Conservation (phyloP, 371 early-diverging fungal species). For the Lichtheimia ramosa region DNA sequence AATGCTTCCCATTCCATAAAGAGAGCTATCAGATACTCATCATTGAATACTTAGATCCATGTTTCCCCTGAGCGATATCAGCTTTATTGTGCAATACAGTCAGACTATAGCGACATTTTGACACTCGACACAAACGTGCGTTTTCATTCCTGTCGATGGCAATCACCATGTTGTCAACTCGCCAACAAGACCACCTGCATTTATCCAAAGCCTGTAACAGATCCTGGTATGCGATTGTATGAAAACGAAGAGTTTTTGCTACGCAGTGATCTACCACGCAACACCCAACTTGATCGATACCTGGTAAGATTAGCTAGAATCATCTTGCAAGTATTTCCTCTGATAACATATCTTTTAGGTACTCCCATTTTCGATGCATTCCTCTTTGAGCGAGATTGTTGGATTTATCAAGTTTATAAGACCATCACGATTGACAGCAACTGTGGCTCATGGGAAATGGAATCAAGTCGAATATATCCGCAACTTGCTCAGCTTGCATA, state of each 20-base stretch:
- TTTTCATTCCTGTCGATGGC: conserved; percentile 26
- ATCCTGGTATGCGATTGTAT: not conserved
- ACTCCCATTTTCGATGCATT: conserved; percentile 25
- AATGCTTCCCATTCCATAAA: no score
- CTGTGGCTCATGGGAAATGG: conserved; percentile 22
- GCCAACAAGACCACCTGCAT: conserved; percentile 5
- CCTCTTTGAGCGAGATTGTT: conserved; percentile 19
- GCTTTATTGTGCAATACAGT: conserved; percentile 27
- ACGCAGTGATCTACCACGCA: conserved; percentile 13
- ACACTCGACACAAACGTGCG: conserved; percentile 13
- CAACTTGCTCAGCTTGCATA: not conserved
- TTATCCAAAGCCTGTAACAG: conserved; percentile 3
- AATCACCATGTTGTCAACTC: not conserved
- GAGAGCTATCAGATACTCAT: no score
- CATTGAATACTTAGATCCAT: conserved; percentile 14
- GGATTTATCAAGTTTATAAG: conserved; percentile 11
- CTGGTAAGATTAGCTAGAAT: conserved; percentile 3
- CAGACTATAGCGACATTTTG: conserved; percentile 3
- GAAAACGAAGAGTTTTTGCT: not conserved
- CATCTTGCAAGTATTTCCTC: no score
- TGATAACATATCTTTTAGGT: conserved; percentile 5
- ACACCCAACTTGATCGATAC: not conserved
- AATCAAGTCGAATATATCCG: conserved; percentile 1
- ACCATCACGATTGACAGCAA: conserved; percentile 17
- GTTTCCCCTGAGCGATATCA: conserved; percentile 33